phyloP scores from a whole-genome alignment of 2,329 filamentous ascomycete genomes.

The Fonsecaea multimorphosa region DNA sequence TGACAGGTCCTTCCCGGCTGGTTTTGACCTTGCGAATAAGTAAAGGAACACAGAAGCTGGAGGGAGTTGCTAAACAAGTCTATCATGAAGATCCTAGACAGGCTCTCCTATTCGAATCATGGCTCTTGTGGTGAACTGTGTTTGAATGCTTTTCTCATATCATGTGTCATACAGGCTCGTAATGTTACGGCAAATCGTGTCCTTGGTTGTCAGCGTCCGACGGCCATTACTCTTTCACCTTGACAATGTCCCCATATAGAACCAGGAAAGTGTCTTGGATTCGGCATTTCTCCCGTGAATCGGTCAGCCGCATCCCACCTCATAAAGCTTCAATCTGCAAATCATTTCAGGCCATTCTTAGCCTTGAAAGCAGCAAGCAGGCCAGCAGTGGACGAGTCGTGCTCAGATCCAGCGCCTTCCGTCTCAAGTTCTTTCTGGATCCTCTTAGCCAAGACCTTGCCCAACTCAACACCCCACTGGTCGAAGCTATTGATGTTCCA shows the following conservation, averaged over 20 bases:
- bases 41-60: background rate
- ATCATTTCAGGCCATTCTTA: slow-evolving; percentile 56
- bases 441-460: slow-evolving; percentile 94
- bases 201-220: background rate
- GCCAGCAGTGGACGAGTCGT: slow-evolving; percentile 87
- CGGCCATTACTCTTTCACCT: background rate
- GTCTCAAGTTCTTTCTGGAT: slow-evolving; percentile 82
- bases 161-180: background rate
- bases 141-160: slow-evolving; percentile 18
- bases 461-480: slow-evolving; percentile 98
- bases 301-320: background rate
- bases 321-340: background rate
- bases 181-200: background rate
- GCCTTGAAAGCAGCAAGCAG: slow-evolving; percentile 93
- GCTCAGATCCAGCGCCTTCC: slow-evolving; percentile 70
- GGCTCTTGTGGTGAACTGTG: background rate
- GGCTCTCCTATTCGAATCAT: background rate
- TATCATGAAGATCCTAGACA: too few relatives aligned
- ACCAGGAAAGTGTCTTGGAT: background rate
- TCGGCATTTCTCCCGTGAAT: background rate
- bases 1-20: background rate
- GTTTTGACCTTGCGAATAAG: background rate
- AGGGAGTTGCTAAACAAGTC: background rate
- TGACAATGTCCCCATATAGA: background rate
- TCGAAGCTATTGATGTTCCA: slow-evolving; percentile 99